A percentile compares a stretch with the other conserved stretches of the same genome.
Evolutionary conservation across 768 basidiomycete genomes (phyloP).

Genomic region (Lactarius deliciosus): DNA sequence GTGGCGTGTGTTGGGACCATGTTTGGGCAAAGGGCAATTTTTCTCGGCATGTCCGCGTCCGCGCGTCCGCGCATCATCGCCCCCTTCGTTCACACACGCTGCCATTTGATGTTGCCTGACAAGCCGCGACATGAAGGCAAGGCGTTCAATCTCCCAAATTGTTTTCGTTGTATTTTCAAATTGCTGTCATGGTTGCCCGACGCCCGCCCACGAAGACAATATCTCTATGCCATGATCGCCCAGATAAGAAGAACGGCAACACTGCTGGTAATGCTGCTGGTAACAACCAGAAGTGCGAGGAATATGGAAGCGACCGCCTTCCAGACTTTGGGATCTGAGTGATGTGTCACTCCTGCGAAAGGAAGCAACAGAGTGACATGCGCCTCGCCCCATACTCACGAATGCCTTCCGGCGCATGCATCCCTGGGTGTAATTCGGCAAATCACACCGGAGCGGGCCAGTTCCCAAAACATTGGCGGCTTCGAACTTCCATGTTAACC

Average conservation of each 20-base stretch:
- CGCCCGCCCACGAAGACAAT: background rate
- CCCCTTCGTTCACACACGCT: background rate
- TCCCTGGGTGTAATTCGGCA: slow-evolving; percentile 4
- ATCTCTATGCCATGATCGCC: background rate
- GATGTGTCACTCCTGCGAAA: slow-evolving; percentile 8
- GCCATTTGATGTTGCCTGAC: background rate
- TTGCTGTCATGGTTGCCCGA: background rate
- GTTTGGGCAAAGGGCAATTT: background rate
- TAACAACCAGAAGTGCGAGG: background rate
- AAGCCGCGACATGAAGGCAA: slow-evolving; percentile 4
- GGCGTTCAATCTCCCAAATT: slow-evolving; percentile 5
- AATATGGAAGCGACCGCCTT: background rate
- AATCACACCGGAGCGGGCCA: slow-evolving; percentile 2
- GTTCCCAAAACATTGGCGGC: slow-evolving; percentile 7
- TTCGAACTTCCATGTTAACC: slow-evolving; percentile 15
- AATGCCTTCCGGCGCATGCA: background rate
- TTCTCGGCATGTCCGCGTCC: slow-evolving; percentile 2
- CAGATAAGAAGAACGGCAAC: background rate
- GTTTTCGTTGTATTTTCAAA: background rate
- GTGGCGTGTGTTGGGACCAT: background rate
- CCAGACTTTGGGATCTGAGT: background rate
- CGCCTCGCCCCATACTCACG: background rate
- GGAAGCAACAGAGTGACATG: background rate
- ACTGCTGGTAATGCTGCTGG: too few relatives aligned
- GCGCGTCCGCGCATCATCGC: slow-evolving; percentile 3